Conservation (phyloP, 73 alveolate genomes). For the Effrenium voratum region DNA sequence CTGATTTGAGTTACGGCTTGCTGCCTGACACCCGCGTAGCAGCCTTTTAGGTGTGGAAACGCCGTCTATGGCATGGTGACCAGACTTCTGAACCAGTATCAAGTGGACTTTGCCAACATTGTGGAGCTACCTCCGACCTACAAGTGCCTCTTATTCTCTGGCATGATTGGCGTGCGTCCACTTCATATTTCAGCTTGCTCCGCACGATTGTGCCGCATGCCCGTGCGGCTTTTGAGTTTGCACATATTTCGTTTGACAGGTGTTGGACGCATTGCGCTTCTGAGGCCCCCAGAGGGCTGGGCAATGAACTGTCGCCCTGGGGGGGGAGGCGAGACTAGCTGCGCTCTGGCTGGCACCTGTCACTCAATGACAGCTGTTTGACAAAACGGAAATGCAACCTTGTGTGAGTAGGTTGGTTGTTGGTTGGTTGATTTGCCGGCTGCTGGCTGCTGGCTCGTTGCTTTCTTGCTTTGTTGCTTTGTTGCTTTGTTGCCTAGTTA, state of each 20-base stretch:
- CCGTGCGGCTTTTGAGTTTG: no score
- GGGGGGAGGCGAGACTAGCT: conserved; percentile 67
- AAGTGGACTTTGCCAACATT: conserved; percentile 56
- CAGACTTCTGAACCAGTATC: neutral
- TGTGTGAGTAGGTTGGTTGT: neutral
- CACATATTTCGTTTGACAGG: no score
- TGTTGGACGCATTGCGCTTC: no score
- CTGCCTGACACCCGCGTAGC: neutral
- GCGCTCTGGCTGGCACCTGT: neutral
- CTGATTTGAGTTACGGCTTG: no score
- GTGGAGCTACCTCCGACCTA: conserved; percentile 13
- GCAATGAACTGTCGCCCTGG: conserved; percentile 54
- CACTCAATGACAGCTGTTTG: neutral
- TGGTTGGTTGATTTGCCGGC: no score
- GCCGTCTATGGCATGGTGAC: neutral
- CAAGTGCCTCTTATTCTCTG: conserved; percentile 15
- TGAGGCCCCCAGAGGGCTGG: conserved; percentile 74
- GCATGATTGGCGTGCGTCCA: no score
- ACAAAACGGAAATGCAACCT: neutral
- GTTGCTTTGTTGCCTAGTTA: neutral
- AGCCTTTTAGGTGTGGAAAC: conserved; percentile 19
- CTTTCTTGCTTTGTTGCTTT: neutral
- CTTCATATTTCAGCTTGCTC: no score
- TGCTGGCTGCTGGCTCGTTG: neutral
- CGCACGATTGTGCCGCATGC: no score